phyloP scores from a whole-genome alignment of 169 alveolate species.

The Perkinsus olseni region DNA sequence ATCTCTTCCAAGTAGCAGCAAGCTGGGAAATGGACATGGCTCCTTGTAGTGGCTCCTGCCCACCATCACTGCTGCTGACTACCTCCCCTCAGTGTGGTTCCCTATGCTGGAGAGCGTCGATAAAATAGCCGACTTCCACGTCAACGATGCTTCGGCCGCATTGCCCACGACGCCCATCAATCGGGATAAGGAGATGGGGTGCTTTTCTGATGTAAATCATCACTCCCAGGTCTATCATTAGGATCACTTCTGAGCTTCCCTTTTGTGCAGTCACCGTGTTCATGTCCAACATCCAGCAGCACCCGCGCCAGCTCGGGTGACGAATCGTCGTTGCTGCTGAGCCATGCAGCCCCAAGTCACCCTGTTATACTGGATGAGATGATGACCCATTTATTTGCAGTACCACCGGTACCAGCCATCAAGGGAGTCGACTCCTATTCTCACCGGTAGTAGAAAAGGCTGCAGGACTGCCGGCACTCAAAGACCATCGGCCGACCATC shows the following conservation, averaged over 20 bases:
- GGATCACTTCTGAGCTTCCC: neutral
- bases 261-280: neutral
- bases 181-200: neutral
- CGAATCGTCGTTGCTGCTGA: neutral
- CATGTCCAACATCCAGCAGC: neutral
- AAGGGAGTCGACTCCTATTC: neutral
- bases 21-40: neutral
- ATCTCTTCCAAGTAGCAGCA: neutral
- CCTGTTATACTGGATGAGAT: neutral
- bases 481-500: too few relatives aligned
- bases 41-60: neutral
- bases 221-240: too few relatives aligned
- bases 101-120: neutral
- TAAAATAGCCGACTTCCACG: neutral
- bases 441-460: neutral
- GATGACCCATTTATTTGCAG: neutral
- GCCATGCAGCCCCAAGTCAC: neutral
- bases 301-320: neutral
- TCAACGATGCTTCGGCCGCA: too few relatives aligned
- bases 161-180: neutral
- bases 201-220: neutral
- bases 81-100: neutral
- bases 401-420: neutral
- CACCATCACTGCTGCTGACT: neutral
- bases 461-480: too few relatives aligned